Base-by-base conservation (phyloP, 306 rosid species). In the Cicer cuneatum region DNA sequence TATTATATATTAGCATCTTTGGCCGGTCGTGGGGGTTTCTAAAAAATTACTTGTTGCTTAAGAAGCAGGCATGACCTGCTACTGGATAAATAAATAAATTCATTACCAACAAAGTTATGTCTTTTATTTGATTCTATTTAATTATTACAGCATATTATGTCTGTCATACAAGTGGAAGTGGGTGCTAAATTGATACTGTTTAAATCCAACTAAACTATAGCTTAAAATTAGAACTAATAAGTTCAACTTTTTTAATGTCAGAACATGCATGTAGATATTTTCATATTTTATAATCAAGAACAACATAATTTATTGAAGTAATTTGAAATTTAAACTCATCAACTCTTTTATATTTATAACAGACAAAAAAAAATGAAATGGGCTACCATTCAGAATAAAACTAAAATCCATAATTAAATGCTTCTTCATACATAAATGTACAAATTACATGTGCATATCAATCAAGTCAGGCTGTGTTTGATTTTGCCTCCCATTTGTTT, bases 91-190 rank as follows among this genome's bases (percentile, higher is more conserved):
- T 64, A 64, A 64, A 42, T 42, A 66, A 42, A 66, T 66, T 43
- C 18, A 66, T 66, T 66, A 10, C 40, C 53, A 43, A 43, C 54
- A 39, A 65, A 65, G 18, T 65, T 65, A 42, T 42, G 53, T 65
- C 53, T 65, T 65, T 66, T 42, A 66, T 66, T 66, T 66, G 19
- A 66, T 66, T 42, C 54, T 41, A 41, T 41, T 41, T 11, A 46
- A 5, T 41, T 41, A 21, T 21, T 14, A 62, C 24, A 62, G 48
- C 14, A 64, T 9, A 18, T 16, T 8, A 41, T 64, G 43, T 66
- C 71, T 66, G 71, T 66, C 71, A 66, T 43, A 43, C 71, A 64
- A 64, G 71, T 66, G 71, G 71, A 66, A 43, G 40, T 42, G 18
- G 38, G 43, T 42, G 54, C 39, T 3, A 42, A 43, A 42, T 35